These are phyloP conservation scores for Kuraishia piskuri DNA, from an alignment of 805 yeast species.

Conservation along the genomic window DNA sequence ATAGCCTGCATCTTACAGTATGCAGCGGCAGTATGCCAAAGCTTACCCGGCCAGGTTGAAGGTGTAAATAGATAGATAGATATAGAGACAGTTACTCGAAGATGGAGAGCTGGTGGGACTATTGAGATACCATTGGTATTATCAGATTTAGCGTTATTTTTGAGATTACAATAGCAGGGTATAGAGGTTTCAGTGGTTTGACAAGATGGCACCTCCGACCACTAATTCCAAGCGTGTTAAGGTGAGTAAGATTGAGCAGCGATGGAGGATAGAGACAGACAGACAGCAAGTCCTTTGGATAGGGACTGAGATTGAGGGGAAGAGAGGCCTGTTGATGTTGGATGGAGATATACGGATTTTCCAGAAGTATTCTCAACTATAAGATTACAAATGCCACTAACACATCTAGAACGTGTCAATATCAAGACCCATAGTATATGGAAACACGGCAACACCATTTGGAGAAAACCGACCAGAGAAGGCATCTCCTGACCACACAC, in stretches of 20 bases:
- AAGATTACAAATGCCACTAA: no score
- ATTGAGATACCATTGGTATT: no score
- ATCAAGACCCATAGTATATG: constrained; percentile 72
- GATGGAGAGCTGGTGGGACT: no score
- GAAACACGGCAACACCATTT: constrained; percentile 70
- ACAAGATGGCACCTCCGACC: constrained; percentile 23
- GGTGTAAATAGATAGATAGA: neutral
- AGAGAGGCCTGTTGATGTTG: no score
- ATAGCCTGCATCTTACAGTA: neutral
- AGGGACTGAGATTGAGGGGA: no score
- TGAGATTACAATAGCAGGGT: no score
- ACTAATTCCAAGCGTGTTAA: constrained; percentile 22
- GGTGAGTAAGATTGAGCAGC: constrained; percentile 5
- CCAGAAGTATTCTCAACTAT: no score
- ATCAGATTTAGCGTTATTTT: no score
- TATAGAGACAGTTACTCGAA: neutral
- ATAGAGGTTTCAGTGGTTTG: neutral
- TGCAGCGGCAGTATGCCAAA: neutral
- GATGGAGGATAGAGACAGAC: no score
- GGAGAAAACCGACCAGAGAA: constrained; percentile 42
- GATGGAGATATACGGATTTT: no score
- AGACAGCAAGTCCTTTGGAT: no score
- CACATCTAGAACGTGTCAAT: constrained; percentile 46
- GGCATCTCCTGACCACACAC: constrained; percentile 88
- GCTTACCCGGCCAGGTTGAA: neutral